phyloP scores from a whole-genome alignment of 2,329 filamentous ascomycete species.

The Exophiala viscosa region DNA sequence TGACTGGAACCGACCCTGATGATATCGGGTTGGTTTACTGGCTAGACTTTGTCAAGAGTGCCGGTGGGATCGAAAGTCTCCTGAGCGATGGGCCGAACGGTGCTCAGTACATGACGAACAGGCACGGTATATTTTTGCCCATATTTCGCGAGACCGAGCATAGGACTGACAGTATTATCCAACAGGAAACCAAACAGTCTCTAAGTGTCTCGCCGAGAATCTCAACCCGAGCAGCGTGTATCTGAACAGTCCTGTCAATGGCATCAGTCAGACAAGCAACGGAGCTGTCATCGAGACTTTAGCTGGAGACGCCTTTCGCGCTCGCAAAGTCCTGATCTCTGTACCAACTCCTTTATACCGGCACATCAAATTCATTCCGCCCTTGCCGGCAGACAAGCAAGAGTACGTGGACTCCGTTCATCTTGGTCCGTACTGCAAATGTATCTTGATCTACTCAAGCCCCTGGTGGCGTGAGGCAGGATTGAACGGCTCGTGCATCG shows the following conservation, averaged over 20 bases:
- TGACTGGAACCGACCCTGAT: constrained; percentile 9
- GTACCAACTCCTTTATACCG: constrained; percentile 46
- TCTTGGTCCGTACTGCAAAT: constrained; percentile 51
- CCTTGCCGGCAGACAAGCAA: constrained; percentile 42
- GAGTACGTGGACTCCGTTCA: constrained; percentile 33
- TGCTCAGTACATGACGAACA: constrained; percentile 51
- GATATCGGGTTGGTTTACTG: constrained; percentile 31
- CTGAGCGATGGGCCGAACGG: constrained; percentile 49
- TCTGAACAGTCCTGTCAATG: constrained; percentile 30
- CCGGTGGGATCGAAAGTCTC: constrained; percentile 50
- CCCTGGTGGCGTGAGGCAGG: constrained; percentile 42
- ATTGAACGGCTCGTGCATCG: constrained; percentile 43
- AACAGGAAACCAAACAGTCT: constrained; percentile 29
- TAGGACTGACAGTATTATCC: constrained; percentile 4
- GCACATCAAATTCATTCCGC: constrained; percentile 47
- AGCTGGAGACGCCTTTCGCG: constrained; percentile 29
- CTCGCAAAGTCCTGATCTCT: constrained; percentile 48
- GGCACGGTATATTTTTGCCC: constrained; percentile 41
- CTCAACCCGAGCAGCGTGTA: constrained; percentile 33
- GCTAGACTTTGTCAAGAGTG: constrained; percentile 54
- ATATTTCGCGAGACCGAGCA: constrained; percentile 9
- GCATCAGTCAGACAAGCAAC: constrained; percentile 30
- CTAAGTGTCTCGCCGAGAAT: constrained; percentile 35
- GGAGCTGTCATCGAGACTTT: constrained; percentile 27
- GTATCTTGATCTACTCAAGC: constrained; percentile 41